A percentile compares a stretch with the other conserved stretches of the same genome.
phyloP scores from a whole-genome alignment of 2,329 filamentous ascomycete genomes.

The Cercospora zeae-maydis region DNA sequence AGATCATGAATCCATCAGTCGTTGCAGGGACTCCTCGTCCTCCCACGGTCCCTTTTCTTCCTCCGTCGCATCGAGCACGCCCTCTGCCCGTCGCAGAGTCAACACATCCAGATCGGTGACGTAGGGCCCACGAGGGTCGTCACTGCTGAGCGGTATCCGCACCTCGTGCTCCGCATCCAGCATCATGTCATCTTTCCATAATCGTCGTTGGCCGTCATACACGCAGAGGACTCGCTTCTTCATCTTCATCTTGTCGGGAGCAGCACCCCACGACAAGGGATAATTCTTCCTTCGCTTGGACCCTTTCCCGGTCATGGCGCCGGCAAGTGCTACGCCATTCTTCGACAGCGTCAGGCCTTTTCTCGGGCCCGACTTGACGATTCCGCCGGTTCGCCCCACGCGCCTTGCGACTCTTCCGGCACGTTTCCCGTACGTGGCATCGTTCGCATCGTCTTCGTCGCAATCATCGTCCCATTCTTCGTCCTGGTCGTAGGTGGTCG shows the following conservation, averaged over 20 bases:
- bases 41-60: conserved; percentile 87
- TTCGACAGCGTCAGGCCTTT: conserved; percentile 75
- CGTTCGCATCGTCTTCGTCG: conserved; percentile 50
- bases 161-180: conserved; percentile 93
- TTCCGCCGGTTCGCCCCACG: conserved; percentile 38
- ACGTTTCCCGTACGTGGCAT: conserved; percentile 53
- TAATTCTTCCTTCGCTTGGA: conserved; percentile 93
- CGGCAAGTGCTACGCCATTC: conserved; percentile 60
- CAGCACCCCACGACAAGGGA: conserved; percentile 88
- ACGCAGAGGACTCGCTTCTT: conserved; percentile 95
- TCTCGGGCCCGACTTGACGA: conserved; percentile 48
- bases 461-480: conserved; percentile 57
- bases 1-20: conserved; percentile 49
- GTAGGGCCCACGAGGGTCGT: conserved; percentile 64
- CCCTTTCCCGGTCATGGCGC: conserved; percentile 51
- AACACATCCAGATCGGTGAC: conserved; percentile 91
- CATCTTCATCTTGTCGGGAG: conserved; percentile 92
- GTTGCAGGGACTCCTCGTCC: conserved; percentile 60
- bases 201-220: conserved; percentile 79
- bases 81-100: conserved; percentile 83
- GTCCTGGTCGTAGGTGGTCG: conserved; percentile 49
- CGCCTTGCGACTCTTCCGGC: conserved; percentile 45
- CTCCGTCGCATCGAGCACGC: conserved; percentile 71
- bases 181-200: conserved; percentile 99
- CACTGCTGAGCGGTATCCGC: conserved; percentile 68